Base-by-base conservation (phyloP, 2,329 filamentous ascomycete species). In the Lachnellula willkommii region DNA sequence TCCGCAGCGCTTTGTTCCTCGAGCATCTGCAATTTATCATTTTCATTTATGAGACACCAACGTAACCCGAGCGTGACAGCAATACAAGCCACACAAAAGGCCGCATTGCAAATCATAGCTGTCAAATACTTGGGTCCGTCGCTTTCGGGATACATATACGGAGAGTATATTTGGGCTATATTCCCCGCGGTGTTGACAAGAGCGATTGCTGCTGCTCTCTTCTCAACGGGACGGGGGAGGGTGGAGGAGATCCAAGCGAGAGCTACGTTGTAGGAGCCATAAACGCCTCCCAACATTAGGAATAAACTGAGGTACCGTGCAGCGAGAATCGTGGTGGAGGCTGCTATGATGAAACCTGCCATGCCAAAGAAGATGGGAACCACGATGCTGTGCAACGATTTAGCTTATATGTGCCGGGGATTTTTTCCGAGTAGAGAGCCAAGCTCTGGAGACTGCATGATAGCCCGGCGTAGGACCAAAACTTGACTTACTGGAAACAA, bases 111-210 rank as follows among this genome's bases (percentile, higher is more conserved):
- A 22, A 54, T 49, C 54, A 59, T 60, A 8, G 56, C 59, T 6
- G 32, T 43, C 11, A 62, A 48, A 47, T 63, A 65, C 35, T 48
- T 42, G 20, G 67, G 66, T 1, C 59, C 50, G 8, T 61, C 57
- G 0, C 49, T 50, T 6, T 45, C 37, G 2, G 57, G 60, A 63
- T 88, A 89, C 75, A 88, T 79, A 64, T 87, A 87, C 47, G 75
- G 78, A 0, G 82, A 81, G 66, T 85, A 90, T 61, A 91, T 90
- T 24, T 60, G 53, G 2, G 60, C 59, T 12, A 60, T 54, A 17
- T 64, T 63, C 1, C 57, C 58, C 14, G 64, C 47, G 2, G 55
- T 54, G 47, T 65, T 65, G 5, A 61, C 57, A n/a, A 66, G 39
- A 17, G 60, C 64, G n/a, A 62, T 58, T 7, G 62, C 56, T 6